These are phyloP conservation scores for Durusdinium trenchii DNA, from an alignment of 73 alveolate species.

Conservation along the genomic window DNA sequence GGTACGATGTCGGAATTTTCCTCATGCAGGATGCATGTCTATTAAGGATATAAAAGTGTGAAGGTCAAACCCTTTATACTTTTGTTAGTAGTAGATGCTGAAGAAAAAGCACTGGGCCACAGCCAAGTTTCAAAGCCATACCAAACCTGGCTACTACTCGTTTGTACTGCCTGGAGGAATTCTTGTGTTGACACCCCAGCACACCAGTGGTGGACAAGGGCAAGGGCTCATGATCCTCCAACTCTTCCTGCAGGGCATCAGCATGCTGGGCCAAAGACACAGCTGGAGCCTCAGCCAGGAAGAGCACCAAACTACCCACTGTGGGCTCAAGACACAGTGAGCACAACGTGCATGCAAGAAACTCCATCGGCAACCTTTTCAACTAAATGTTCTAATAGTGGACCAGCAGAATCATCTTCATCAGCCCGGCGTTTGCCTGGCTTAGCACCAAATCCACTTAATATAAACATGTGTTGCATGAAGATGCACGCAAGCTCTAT, in stretches of 20 bases:
- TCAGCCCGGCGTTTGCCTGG: not conserved
- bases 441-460: not conserved
- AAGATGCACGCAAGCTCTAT: not conserved
- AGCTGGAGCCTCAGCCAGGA: slow-evolving; percentile 25
- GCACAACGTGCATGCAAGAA: not conserved
- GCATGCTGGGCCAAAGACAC: not conserved
- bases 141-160: not conserved
- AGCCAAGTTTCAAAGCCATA: not conserved
- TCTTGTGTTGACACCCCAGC: not conserved
- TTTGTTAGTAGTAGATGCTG: too few species aligned
- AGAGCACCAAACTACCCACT: too few species aligned
- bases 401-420: not conserved
- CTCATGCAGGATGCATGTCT: too few species aligned
- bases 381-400: not conserved
- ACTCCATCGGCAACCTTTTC: not conserved
- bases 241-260: not conserved
- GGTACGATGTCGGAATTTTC: not conserved
- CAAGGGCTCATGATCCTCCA: not conserved
- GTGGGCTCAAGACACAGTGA: too few species aligned
- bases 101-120: too few species aligned
- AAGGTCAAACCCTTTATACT: too few species aligned
- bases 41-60: too few species aligned
- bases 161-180: not conserved
- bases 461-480: too few species aligned
- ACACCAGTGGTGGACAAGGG: not conserved